Evolutionary conservation across 2,329 filamentous ascomycete genomes (phyloP), one percentile per base, ranked within the genome.

Genomic region (Dothistroma septosporum): DNA sequence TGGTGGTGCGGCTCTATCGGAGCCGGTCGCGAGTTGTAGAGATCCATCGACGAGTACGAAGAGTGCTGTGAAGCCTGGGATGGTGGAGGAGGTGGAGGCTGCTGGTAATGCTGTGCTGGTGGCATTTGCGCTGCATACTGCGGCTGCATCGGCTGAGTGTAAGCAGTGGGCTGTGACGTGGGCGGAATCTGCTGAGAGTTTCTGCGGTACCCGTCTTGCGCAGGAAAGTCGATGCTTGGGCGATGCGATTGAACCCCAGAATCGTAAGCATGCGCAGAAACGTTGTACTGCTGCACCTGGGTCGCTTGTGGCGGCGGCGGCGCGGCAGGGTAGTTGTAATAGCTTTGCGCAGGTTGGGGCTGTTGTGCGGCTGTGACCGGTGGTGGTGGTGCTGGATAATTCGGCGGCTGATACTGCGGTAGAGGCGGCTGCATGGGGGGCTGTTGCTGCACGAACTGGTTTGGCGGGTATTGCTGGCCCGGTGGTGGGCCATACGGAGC

Each of bases 141-240:
- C 57, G 70, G 70, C 53, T 75, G 75, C n/a, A 74, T 68, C 12
- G 75, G 71, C 70, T 71, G 53, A 66, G 61, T 44, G 35, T 66
- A 58, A 35, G 68, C 57, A 74, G 75, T 61, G 41, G 61, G 59
- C 14, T 75, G 69, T 41, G 63, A 66, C 11, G 75, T 70, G 41
- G 66, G 67, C 72, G 72, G 76, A 73, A 74, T 75, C 59, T 74
- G 73, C 35, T 77, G 64, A n/a, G 77, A 78, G 14, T 73, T 65
- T 11, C 77, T 75, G 37, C 77, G 76, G 65, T 76, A 76, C 35
- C 79, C 77, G 8, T 69, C 62, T 33, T 73, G 69, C 28, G 71
- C 70, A 21, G 70, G 58, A 59, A 78, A 78, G 14, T 78, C 77
- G 12, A 76, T 66, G 52, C 74, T 74, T 48, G 75, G 72, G 57